These are phyloP conservation scores for Elongisporangium prolatum DNA, from an alignment of 352 stramenopile species.

Conservation along the genomic window DNA sequence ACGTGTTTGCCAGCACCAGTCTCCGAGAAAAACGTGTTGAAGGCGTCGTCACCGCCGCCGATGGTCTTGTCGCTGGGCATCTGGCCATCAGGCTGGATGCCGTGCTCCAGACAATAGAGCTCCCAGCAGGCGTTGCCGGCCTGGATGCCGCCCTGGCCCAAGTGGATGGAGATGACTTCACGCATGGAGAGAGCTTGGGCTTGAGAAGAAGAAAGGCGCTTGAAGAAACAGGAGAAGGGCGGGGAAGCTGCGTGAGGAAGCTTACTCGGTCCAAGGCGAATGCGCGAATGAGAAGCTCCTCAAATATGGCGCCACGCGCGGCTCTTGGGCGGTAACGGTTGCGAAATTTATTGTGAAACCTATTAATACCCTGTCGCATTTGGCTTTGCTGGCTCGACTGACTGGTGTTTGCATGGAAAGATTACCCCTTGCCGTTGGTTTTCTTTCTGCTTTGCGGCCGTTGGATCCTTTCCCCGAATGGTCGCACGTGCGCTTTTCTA, in stretches of 20 bases:
- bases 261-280: conserved; percentile 24
- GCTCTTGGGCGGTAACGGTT: not conserved
- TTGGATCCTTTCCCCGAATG: not conserved
- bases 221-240: conserved; percentile 1
- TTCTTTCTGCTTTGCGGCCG: not conserved
- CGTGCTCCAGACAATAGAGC: conserved; percentile 92
- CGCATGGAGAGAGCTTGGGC: conserved; percentile 46
- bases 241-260: conserved; percentile 42
- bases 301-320: not conserved
- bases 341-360: not conserved
- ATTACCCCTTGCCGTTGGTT: not conserved
- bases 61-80: conserved; percentile 86
- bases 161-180: conserved; percentile 96
- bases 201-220: conserved; percentile 1
- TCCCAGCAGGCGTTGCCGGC: conserved; percentile 91
- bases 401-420: not conserved
- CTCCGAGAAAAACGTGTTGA: conserved; percentile 97
- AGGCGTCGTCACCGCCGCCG: conserved; percentile 93
- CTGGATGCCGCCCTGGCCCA: conserved; percentile 92
- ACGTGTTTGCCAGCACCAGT: conserved; percentile 95
- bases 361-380: not conserved
- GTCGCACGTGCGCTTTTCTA: not conserved
- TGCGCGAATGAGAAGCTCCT: conserved; percentile 9
- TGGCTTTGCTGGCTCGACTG: not conserved
- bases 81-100: conserved; percentile 90